Base-by-base conservation (phyloP, 192 early-diverging fungal species). In the Gonapodya prolifera region DNA sequence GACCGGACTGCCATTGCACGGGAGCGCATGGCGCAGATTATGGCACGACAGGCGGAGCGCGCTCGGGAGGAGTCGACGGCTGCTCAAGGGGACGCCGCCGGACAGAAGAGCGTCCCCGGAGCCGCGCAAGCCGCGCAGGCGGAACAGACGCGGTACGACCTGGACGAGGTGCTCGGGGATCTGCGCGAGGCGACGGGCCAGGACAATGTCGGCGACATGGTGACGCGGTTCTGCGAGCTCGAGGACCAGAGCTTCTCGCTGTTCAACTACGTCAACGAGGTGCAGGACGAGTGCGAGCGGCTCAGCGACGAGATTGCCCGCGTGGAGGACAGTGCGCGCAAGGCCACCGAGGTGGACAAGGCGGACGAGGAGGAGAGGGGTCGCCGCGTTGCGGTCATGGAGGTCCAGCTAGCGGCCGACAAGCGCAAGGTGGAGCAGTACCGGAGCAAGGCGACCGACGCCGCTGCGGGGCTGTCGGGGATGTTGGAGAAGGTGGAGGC, bases 221-320 rank as follows among this genome's bases (percentile, higher is more conserved):
- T 89, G 8, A 71, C 82, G 69, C 80, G 86, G 13, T 89, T 89
- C 81, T 87, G 84, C 70, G 84, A 84, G 8, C 81, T 89, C 1
- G 88, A 89, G 78, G 88, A 89, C 77, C 82, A 88, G 73, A 88
- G 87, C 82, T 89, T 89, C 81, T 86, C 85, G 23, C 84, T 89
- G 77, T 89, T 89, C 81, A 89, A 89, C 80, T 88, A 89, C 80
- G 88, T 89, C 77, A 89, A 88, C 78, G 87, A 88, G 78, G 79
- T 89, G 73, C 88, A 88, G 79, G 88, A 89, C 77, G 87, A 89
- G 75, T 85, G 87, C 73, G 88, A 89, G 80, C 79, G 83, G 76
- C 69, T 82, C 69, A 85, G 82, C 34, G 87, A 89, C 79, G 88
- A 89, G 71, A 87, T 89, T 80, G 80, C 23, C 8, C 45, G 23